These are phyloP conservation scores for Bertia moriformis DNA, from an alignment of 2,329 filamentous ascomycete species.

Conservation along the genomic window DNA sequence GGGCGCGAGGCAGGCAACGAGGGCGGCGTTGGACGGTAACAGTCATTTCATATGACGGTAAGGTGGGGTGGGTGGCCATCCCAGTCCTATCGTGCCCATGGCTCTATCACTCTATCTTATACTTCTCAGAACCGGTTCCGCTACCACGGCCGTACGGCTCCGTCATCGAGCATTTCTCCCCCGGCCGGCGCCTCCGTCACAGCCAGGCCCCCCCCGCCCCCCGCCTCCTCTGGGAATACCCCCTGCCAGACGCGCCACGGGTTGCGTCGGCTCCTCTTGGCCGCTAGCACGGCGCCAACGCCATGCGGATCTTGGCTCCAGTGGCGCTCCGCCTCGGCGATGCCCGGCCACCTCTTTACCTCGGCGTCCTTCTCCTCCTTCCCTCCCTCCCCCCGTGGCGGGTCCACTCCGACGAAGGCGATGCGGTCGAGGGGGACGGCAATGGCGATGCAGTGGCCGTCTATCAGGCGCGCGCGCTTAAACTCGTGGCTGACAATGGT, in stretches of 20 bases:
- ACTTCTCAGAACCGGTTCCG: too few species aligned
- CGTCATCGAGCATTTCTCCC: not conserved
- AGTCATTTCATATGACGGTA: too few species aligned
- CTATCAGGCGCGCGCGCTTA: constrained; percentile 47
- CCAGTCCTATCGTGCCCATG: too few species aligned
- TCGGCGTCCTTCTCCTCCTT: constrained; percentile 20
- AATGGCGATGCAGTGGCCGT: constrained; percentile 53
- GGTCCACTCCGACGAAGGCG: constrained; percentile 49
- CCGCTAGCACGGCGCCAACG: constrained; percentile 22
- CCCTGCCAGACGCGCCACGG: constrained; percentile 28
- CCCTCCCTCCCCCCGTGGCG: constrained; percentile 24
- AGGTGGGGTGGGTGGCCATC: too few species aligned
- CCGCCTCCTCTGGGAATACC: constrained; percentile 18
- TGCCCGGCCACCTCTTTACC: too few species aligned
- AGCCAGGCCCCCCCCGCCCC: not conserved
- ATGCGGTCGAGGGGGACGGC: constrained; percentile 30
- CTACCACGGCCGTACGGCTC: not conserved
- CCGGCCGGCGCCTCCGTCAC: not conserved
- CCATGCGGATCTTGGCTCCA: constrained; percentile 40
- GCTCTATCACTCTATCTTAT: too few species aligned
- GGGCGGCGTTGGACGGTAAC: too few species aligned
- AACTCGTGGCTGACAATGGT: constrained; percentile 59
- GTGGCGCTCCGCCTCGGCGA: constrained; percentile 24
- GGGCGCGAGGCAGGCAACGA: too few species aligned
- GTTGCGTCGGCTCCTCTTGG: constrained; percentile 33